Evolutionary conservation across 139 green algal species (phyloP).

Genomic region (Volvox reticuliferus): DNA sequence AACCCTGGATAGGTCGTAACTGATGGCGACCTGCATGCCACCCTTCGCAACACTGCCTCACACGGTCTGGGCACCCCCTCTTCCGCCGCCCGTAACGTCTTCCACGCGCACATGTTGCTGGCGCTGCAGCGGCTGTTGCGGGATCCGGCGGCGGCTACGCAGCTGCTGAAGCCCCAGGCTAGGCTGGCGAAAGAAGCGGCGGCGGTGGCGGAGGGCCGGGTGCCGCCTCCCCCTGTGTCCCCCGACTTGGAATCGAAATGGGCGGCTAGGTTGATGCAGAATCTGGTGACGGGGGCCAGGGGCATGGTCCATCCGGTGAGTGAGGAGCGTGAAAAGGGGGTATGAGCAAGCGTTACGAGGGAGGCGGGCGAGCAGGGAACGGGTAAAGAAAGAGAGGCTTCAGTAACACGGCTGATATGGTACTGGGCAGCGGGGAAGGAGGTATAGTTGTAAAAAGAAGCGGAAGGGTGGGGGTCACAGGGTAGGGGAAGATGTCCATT

Average conservation of each 20-base stretch:
- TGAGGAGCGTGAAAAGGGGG: not conserved
- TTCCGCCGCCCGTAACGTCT: not conserved
- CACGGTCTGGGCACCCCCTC: not conserved
- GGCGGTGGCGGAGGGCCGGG: not conserved
- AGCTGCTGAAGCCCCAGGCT: not conserved
- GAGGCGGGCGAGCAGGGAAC: not conserved
- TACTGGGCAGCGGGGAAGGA: not conserved
- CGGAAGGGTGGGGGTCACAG: not conserved
- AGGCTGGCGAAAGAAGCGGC: not conserved
- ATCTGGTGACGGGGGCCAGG: not conserved
- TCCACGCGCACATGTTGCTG: not conserved
- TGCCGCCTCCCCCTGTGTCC: not conserved
- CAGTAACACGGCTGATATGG: not conserved
- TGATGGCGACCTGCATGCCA: not conserved
- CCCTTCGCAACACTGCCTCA: not conserved
- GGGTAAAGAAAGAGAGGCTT: not conserved
- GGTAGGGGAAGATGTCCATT: not conserved
- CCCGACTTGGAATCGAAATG: not conserved
- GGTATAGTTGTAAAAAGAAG: not conserved
- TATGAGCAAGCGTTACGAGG: not conserved
- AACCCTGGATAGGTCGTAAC: not conserved
- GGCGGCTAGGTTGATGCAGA: not conserved
- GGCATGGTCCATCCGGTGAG: conserved; percentile 12
- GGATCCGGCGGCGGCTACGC: not conserved
- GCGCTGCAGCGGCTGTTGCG: conserved; percentile 18